Conservation (phyloP, 768 basidiomycete species). For the Cystobasidium ongulense region DNA sequence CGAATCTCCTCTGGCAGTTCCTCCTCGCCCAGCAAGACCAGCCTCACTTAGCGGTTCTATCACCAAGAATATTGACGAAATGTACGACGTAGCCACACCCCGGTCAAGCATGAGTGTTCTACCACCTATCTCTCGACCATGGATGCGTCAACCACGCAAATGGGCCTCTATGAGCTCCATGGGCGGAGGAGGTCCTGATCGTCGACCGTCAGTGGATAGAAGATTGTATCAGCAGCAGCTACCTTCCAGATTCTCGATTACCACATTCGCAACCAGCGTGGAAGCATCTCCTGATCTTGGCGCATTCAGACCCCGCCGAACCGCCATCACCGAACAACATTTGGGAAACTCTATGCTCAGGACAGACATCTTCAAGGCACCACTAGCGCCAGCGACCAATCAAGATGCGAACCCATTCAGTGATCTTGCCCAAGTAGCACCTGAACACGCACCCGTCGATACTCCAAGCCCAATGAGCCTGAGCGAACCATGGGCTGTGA, state of each 20-base stretch:
- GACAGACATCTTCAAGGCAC: not conserved
- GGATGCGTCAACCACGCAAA: not conserved
- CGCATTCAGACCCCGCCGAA: not conserved
- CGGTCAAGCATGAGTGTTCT: not conserved
- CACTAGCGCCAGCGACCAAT: not conserved
- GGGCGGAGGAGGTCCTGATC: not conserved
- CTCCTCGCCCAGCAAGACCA: not conserved
- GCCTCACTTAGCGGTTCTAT: not conserved
- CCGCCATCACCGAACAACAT: not conserved
- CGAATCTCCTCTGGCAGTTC: not conserved
- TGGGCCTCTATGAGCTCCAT: conserved; percentile 5
- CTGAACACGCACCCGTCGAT: not conserved
- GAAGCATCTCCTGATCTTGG: not conserved
- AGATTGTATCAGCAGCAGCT: not conserved
- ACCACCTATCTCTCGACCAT: not conserved
- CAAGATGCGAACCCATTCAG: not conserved
- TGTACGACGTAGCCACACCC: not conserved
- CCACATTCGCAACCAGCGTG: conserved; percentile 1
- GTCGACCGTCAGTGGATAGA: not conserved
- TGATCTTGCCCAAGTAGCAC: not conserved
- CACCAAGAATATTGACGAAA: not conserved
- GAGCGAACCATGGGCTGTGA: not conserved
- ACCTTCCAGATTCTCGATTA: conserved; percentile 12
- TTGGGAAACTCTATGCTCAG: not conserved
- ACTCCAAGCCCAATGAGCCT: not conserved